Evolutionary conservation across 2,329 filamentous ascomycete genomes (phyloP).

Genomic region (Xylaria polymorpha): DNA sequence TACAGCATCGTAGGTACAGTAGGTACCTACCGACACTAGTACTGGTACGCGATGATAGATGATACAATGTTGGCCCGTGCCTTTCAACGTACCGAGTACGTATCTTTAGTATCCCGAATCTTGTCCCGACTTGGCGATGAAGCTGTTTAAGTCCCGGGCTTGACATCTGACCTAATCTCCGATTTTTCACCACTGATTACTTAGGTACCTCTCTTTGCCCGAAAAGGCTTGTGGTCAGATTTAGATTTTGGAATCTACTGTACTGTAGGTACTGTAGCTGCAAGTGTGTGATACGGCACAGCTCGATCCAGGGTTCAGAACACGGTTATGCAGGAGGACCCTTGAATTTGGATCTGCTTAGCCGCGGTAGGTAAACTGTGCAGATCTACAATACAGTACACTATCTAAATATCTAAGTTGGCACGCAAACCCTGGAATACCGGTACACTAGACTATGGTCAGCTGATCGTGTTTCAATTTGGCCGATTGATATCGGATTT

Average conservation of each 20-base stretch:
- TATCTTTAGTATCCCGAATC: not conserved
- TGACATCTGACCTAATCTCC: not conserved
- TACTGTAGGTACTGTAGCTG: not conserved
- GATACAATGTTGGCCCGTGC: too few relatives aligned
- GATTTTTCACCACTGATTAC: not conserved
- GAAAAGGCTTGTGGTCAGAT: not conserved
- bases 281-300: not conserved
- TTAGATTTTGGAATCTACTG: not conserved
- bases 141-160: not conserved
- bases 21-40: not conserved
- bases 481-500: not conserved
- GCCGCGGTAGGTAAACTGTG: not conserved
- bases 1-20: not conserved
- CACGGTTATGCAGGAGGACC: slow-evolving; percentile 1
- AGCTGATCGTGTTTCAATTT: not conserved
- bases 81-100: too few relatives aligned
- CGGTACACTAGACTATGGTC: not conserved
- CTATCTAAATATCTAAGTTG: not conserved
- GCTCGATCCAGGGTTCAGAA: not conserved
- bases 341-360: slow-evolving; percentile 1
- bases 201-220: not conserved
- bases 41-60: too few relatives aligned
- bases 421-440: not conserved
- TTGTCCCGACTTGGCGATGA: not conserved
- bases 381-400: not conserved